phyloP scores from a whole-genome alignment of 129 eudicot genomes.

The Tagetes erecta region DNA sequence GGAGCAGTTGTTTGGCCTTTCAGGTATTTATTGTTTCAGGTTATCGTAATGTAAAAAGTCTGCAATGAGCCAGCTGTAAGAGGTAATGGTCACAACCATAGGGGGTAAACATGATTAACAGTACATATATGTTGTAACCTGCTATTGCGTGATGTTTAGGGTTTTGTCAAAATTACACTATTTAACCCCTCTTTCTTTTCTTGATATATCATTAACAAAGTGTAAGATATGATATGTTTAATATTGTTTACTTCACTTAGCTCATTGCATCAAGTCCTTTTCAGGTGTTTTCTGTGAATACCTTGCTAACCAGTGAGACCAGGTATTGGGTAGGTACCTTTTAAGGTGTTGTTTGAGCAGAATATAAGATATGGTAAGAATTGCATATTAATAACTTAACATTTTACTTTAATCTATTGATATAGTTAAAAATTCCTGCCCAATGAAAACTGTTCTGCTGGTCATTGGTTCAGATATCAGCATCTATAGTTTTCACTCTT shows the following conservation, averaged over 20 bases:
- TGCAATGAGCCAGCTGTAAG: not conserved
- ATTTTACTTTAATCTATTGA: not conserved
- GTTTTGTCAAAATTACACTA: not conserved
- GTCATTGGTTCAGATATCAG: too few species aligned
- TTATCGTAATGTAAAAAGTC: not conserved
- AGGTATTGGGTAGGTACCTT: not conserved
- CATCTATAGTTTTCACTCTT: too few species aligned
- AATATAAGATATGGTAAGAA: too few species aligned
- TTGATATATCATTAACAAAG: not conserved
- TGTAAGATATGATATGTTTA: not conserved
- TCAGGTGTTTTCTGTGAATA: not conserved
- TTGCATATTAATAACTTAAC: not conserved
- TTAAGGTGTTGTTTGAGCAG: not conserved
- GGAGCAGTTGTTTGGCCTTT: not conserved
- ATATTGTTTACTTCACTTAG: not conserved
- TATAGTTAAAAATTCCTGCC: not conserved
- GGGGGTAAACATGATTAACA: constrained; percentile 2
- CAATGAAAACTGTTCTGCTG: too few species aligned
- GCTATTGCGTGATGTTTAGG: not conserved
- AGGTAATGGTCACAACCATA: constrained; percentile 17
- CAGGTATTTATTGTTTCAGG: not conserved
- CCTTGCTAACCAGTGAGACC: not conserved
- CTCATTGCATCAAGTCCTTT: not conserved
- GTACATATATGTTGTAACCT: too few species aligned
- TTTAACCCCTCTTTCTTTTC: not conserved